phyloP scores from a whole-genome alignment of 2,329 filamentous ascomycete genomes.

The Neurospora crassa region DNA sequence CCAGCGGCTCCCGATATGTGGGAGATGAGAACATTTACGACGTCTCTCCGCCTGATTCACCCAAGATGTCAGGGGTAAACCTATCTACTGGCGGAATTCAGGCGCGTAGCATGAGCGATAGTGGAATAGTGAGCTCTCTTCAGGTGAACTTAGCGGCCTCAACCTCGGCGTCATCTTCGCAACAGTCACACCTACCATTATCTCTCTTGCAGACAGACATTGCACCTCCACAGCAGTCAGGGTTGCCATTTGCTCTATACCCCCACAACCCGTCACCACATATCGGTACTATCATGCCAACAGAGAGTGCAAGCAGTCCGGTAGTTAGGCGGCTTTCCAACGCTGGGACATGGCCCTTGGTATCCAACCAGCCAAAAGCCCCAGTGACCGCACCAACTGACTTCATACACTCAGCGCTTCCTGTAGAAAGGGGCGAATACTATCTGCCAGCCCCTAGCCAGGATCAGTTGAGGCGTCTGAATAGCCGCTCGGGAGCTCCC shows the following conservation, averaged over 20 bases:
- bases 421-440: conserved; percentile 23
- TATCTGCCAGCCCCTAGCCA: conserved; percentile 30
- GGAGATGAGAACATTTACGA: conserved; percentile 35
- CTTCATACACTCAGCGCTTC: conserved; percentile 34
- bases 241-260: conserved; percentile 19
- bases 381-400: conserved; percentile 16
- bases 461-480: conserved; percentile 30
- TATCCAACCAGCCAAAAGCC: conserved; percentile 17
- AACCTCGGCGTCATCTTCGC: conserved; percentile 9
- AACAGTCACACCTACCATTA: conserved; percentile 11
- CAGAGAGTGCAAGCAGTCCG: conserved; percentile 6
- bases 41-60: conserved; percentile 36
- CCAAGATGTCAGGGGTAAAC: conserved; percentile 17
- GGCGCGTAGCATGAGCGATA: conserved; percentile 4
- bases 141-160: conserved; percentile 4
- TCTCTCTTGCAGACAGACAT: conserved; percentile 14
- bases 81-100: conserved; percentile 6
- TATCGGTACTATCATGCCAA: conserved; percentile 13
- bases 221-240: conserved; percentile 10
- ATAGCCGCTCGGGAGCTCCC: conserved; percentile 28
- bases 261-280: conserved; percentile 22
- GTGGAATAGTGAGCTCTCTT: conserved; percentile 9
- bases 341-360: conserved; percentile 39
- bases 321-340: conserved; percentile 21
- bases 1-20: conserved; percentile 13